Conservation (phyloP, 176 grass and related monocot genomes). For the Zea luxurians region DNA sequence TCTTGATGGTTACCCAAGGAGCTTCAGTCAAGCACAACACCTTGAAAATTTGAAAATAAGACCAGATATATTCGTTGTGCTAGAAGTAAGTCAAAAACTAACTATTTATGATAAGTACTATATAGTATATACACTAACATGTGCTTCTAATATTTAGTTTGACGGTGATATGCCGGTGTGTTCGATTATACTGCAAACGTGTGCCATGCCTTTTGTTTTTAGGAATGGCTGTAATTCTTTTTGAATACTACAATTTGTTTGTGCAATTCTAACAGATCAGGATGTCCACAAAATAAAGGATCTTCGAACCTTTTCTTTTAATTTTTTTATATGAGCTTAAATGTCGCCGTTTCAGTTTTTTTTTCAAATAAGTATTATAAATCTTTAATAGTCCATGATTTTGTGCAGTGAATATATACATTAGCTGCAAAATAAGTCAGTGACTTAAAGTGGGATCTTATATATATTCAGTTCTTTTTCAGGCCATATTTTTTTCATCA, state of each 20-base stretch:
- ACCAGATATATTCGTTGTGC: conserved; percentile 76
- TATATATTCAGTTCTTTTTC: conserved; percentile 1
- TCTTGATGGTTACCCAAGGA: conserved; percentile 94
- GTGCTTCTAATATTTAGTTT: not conserved
- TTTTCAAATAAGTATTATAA: not conserved
- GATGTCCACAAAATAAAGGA: conserved; percentile 12
- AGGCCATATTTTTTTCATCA: not conserved
- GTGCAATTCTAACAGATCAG: not conserved
- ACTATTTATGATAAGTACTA: conserved; percentile 21
- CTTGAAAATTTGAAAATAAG: conserved; percentile 83
- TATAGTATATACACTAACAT: conserved; percentile 22
- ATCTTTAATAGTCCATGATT: conserved; percentile 10
- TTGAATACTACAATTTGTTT: conserved; percentile 4
- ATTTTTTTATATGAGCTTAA: conserved; percentile 9
- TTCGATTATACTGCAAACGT: not conserved
- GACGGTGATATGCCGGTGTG: not conserved
- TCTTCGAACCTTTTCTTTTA: conserved; percentile 4
- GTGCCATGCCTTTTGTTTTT: conserved; percentile 7
- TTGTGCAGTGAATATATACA: conserved; percentile 18
- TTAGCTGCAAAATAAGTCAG: conserved; percentile 12
- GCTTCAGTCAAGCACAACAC: conserved; percentile 70
- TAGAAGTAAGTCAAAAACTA: conserved; percentile 61
- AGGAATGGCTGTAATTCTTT: not conserved
- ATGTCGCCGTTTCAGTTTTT: not conserved
- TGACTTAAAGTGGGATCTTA: not conserved